These are phyloP conservation scores for Rubroshorea leprosula DNA, from an alignment of 345 rosid genomes.

Conservation along the genomic window DNA sequence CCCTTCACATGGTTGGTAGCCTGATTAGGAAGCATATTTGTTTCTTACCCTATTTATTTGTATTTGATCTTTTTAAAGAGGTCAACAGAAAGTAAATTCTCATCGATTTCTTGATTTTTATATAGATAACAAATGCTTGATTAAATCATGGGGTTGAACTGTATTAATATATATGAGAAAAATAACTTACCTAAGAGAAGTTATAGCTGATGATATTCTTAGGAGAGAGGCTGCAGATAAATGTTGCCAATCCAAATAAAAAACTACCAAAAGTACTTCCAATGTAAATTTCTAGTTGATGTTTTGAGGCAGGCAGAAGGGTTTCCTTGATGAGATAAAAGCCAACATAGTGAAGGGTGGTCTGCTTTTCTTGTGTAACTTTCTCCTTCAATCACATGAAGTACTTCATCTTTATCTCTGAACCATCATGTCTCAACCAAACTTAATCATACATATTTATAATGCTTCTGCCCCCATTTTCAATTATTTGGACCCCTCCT, in stretches of 20 bases:
- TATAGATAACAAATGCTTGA: too few species aligned
- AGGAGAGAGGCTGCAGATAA: neutral
- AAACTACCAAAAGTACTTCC: neutral
- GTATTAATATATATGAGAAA: too few species aligned
- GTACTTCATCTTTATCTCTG: constrained; percentile 9
- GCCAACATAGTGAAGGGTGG: neutral
- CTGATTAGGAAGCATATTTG: too few species aligned
- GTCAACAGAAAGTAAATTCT: too few species aligned
- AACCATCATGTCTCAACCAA: constrained; percentile 29
- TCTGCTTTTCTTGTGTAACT: constrained; percentile 10
- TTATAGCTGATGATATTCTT: too few species aligned
- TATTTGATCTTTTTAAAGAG: too few species aligned
- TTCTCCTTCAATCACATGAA: constrained; percentile 10
- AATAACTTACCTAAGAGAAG: too few species aligned
- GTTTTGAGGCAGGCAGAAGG: neutral
- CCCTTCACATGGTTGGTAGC: too few species aligned
- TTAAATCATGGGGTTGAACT: too few species aligned
- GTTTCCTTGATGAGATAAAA: neutral
- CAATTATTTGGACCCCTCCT: constrained; percentile 28
- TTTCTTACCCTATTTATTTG: too few species aligned
- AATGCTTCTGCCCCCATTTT: constrained; percentile 8
- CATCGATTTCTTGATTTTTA: too few species aligned
- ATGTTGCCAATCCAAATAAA: neutral
- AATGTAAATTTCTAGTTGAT: neutral
- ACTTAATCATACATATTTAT: constrained; percentile 16